Conservation (phyloP, 2,329 filamentous ascomycete genomes). For the Keithomyces neogunnii region DNA sequence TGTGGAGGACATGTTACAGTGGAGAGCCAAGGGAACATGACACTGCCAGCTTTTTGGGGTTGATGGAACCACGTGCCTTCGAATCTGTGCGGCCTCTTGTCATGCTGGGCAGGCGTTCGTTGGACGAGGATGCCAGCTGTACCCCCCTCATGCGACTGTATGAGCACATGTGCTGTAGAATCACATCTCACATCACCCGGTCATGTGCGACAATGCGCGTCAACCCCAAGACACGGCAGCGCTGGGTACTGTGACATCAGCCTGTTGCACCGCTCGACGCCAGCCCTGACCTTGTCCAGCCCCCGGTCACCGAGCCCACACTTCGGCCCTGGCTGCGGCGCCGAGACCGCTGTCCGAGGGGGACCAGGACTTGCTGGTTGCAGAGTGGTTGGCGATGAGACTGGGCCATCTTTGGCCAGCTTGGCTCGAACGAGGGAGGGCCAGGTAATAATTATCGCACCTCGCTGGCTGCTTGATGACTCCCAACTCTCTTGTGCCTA, state of each 20-base stretch:
- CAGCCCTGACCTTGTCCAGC: no score
- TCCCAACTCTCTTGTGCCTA: neutral
- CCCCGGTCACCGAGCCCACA: no score
- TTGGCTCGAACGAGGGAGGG: neutral
- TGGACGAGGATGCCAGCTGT: no score
- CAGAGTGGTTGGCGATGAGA: no score
- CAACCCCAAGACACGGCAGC: neutral
- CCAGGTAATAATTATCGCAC: neutral
- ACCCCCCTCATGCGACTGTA: neutral
- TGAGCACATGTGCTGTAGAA: neutral
- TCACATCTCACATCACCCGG: neutral
- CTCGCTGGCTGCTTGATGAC: neutral
- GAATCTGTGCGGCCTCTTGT: neutral
- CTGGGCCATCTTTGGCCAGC: neutral
- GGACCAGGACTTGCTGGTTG: no score
- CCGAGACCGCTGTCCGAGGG: no score
- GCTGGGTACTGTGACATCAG: neutral
- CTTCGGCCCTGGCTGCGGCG: no score
- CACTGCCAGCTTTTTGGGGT: constrained; percentile 7
- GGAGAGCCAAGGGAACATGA: constrained; percentile 1
- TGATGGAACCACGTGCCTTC: neutral
- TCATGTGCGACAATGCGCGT: constrained; percentile 1
- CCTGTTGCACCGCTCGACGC: no score
- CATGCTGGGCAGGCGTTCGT: no score
- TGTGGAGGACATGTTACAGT: no score